Evolutionary conservation across 352 stramenopile species (phyloP), one percentile per base, ranked within the genome.

Genomic region (Pythium diclinum): DNA sequence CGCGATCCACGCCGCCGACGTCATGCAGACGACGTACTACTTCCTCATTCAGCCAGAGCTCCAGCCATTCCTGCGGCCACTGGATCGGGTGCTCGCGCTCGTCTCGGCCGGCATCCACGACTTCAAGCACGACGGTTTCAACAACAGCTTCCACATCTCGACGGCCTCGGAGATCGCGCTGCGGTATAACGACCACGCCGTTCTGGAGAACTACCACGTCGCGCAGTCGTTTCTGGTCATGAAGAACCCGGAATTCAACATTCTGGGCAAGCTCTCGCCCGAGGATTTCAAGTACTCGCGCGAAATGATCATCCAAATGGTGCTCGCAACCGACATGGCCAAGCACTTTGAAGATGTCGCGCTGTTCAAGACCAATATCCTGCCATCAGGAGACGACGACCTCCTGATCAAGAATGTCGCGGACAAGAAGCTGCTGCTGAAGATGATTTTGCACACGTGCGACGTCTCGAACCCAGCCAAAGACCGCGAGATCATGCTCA

Each of bases 401-500:
- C 74, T 95, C 34, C 44, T 79, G 59, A 87, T 95, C 56, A 94
- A 92, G 68, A 92, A 81, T 57, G 63, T 93, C 0, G 87, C 82
- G n/a, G 83, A 95, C 71, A 95, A 94, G 59, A 91, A 96, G 49
- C 64, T 96, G 44, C 59, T 97, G 25, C 73, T 96, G 38, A 95
- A 95, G 69, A 95, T 94, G 82, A 92, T 95, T 47, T 71, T 97
- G 25, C 89, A 97, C 56, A 92, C 90, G 23, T 95, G 94, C 38
- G 96, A 99, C 65, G 93, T 99, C 25, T 98, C 92, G 5, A 98
- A 98, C 64, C 92, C 90, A 36, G 81, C 89, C 6, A 97, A 97
- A 66, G 84, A 95, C 21, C 88, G 83, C 30, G 71, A 87, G 54
- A 79, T 92, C 19, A 94, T 96, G 77, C 79, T 97, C 58, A 84